Evolutionary conservation across 805 yeast genomes (phyloP), one percentile per base, ranked within the genome.

Genomic region (Lachancea sp.): DNA sequence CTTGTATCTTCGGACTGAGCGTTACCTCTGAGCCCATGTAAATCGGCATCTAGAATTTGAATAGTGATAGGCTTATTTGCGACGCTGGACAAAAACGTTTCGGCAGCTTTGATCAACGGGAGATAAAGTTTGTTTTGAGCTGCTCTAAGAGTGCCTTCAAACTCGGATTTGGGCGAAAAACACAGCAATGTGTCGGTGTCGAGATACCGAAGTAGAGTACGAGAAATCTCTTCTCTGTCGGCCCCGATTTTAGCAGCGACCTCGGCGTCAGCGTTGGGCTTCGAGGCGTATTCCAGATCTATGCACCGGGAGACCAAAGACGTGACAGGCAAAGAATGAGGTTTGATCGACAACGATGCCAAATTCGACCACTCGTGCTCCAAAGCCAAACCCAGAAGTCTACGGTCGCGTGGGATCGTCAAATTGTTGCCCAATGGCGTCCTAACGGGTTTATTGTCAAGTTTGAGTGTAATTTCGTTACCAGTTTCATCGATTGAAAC

Each of bases 111-210:
- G 25, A 88, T 84, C 34, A 91, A 69, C 0, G 96, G 96, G 46
- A 81, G 65, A 65, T 87, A 95, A 45, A 73, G 66, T 53, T 79
- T 78, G 51, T 87, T 82, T 65, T 93, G 99, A n/a, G 78, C 87
- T 32, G 69, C 62, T 58, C 99, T 75, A 50, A 93, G 71, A 35
- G 69, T 71, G 9, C 98, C 98, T 53, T 85, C 90, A 60, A 85
- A 88, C 61, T 91, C 98, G 35, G 70, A 72, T 10, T 55, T 52
- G 11, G 96, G 95, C 1, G 96, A 81, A 58, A 90, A 84, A 8
- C 91, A 88, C 43, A 93, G 72, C 50, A 95, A 70, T 1, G 98
- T 89, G 64, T 93, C 99, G 0, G 99, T 93, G 62, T 93, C 99
- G 47, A 95, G 70, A 59, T 90, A 93, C 45, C 90, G 79, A 57